Evolutionary conservation across 345 rosid genomes (phyloP), one percentile per base, ranked within the genome.

Genomic region (Euphorbia peplus): DNA sequence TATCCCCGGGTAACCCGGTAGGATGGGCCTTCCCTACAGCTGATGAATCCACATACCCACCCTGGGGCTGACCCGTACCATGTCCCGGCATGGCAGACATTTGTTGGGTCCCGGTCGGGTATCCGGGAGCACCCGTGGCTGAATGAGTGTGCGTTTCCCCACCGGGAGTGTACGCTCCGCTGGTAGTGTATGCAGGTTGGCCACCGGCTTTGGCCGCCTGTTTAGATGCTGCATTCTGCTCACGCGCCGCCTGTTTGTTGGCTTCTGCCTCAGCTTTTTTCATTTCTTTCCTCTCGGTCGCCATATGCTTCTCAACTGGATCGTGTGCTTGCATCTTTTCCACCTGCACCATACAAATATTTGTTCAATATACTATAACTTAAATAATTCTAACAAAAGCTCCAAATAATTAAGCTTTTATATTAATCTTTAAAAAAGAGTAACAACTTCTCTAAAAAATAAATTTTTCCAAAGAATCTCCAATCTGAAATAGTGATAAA

Each of bases 301-400:
- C 95, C 79, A 78, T 80, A 32, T 87, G 80, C 72, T 83, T 93
- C 76, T 83, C 66, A 26, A 73, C 19, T 1, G 87, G 90, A 56
- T 89, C 92, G 11, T 77, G 68, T 0, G 96, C 75, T 56, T 66
- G 66, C 83, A 84, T 68, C 65, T 65, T 82, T 67, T 89, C 93
- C 50, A 75, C 81, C 92, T 90, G 55, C 50, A 32, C 24, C 19
- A n/a, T n/a, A n/a, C n/a, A n/a, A n/a, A n/a, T n/a, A n/a, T n/a
- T n/a, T n/a, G n/a, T n/a, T n/a, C n/a, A n/a, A n/a, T n/a, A n/a
- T n/a, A n/a, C n/a, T n/a, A n/a, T n/a, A n/a, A n/a, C n/a, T n/a
- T n/a, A n/a, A n/a, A n/a, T n/a, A n/a, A n/a, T n/a, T n/a, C n/a
- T n/a, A n/a, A n/a, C n/a, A n/a, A n/a, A n/a, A n/a, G n/a, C n/a